phyloP scores from a whole-genome alignment of 768 basidiomycete genomes.

The Collybia nuda region DNA sequence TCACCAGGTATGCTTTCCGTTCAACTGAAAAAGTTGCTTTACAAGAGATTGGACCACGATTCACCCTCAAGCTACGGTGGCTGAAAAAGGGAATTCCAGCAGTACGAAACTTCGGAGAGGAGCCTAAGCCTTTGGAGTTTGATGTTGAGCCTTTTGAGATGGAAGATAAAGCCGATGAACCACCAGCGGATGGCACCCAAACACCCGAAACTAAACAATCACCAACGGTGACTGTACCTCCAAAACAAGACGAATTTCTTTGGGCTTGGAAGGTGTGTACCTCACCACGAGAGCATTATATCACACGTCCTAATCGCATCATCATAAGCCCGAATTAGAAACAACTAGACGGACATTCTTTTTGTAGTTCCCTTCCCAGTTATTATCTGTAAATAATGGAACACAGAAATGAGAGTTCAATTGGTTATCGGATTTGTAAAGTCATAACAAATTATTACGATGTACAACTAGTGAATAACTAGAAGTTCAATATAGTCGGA shows the following conservation, averaged over 20 bases:
- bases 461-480: no score
- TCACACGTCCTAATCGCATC: not conserved
- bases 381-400: no score
- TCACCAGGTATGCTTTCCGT: constrained; percentile 83
- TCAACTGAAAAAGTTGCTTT: constrained; percentile 88
- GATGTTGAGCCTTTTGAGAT: constrained; percentile 41
- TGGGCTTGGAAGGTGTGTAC: constrained; percentile 88
- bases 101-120: constrained; percentile 67
- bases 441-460: no score
- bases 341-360: constrained; percentile 90
- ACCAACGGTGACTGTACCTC: constrained; percentile 43
- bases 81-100: constrained; percentile 87
- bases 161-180: constrained; percentile 28
- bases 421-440: no score
- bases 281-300: no score
- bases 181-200: constrained; percentile 14
- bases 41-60: constrained; percentile 97
- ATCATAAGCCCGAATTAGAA: constrained; percentile 83
- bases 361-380: constrained; percentile 41
- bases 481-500: no score
- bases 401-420: no score
- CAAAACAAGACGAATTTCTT: constrained; percentile 74
- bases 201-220: constrained; percentile 17
- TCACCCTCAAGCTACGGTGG: constrained; percentile 91
- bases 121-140: constrained; percentile 54